These are phyloP conservation scores for Ogataea haglerorum DNA, from an alignment of 805 yeast species.

Conservation along the genomic window DNA sequence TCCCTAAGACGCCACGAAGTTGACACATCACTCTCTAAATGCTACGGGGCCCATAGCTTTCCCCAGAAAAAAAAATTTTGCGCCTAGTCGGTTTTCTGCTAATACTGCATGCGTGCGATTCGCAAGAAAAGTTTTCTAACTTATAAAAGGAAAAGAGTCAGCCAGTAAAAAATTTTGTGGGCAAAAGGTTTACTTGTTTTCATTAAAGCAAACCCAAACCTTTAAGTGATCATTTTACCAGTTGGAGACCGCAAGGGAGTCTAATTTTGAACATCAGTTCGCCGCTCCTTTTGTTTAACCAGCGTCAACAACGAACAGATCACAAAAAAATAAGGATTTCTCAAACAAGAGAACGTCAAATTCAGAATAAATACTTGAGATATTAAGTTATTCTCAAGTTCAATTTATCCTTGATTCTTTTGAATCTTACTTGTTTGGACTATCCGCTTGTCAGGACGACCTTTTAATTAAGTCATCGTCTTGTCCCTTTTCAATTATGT, in stretches of 20 bases:
- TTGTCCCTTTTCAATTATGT: conserved; percentile 7
- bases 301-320: conserved; percentile 14
- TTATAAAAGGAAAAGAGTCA: conserved; percentile 12
- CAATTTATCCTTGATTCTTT: background rate
- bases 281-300: conserved; percentile 13
- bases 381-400: conserved; percentile 24
- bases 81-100: conserved; percentile 5
- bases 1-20: background rate
- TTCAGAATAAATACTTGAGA: conserved; percentile 15
- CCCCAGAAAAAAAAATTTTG: conserved; percentile 1
- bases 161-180: conserved; percentile 11
- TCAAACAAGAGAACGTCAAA: conserved; percentile 3
- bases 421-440: conserved; percentile 3
- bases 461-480: conserved; percentile 44
- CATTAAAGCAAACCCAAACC: conserved; percentile 10
- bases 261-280: conserved; percentile 1
- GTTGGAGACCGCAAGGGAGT: conserved; percentile 16
- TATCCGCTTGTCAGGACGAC: conserved; percentile 28
- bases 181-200: conserved; percentile 11
- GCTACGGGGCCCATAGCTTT: background rate
- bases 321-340: conserved; percentile 9
- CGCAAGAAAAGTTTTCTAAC: conserved; percentile 10
- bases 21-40: background rate
- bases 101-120: conserved; percentile 4
- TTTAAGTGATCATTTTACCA: conserved; percentile 14